Percentiles rank a stretch among this genome's conserved stretches.
Evolutionary conservation across 2,329 filamentous ascomycete species (phyloP).

Genomic region (Xenoacremonium recifei): DNA sequence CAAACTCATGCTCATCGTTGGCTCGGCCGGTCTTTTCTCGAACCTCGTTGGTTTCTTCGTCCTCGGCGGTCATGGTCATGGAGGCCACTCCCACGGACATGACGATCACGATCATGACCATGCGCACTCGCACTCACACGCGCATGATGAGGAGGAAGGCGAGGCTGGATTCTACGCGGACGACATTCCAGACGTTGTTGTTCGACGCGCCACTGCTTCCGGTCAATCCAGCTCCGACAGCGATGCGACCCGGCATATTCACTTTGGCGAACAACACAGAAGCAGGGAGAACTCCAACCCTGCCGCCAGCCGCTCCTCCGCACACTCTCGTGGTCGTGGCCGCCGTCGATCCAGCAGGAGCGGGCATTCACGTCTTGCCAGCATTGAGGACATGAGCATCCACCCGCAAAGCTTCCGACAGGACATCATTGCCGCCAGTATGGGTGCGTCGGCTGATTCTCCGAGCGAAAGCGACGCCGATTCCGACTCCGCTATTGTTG

Average conservation of each 20-base stretch:
- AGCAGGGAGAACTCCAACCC: constrained; percentile 27
- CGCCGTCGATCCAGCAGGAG: constrained; percentile 46
- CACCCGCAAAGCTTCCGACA: constrained; percentile 89
- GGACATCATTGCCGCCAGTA: constrained; percentile 85
- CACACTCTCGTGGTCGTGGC: constrained; percentile 38
- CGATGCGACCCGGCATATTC: constrained; percentile 39
- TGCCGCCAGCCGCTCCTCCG: constrained; percentile 28
- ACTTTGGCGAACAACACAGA: constrained; percentile 33
- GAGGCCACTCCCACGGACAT: constrained; percentile 62
- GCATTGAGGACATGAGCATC: constrained; percentile 73
- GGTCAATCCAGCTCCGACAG: constrained; percentile 27
- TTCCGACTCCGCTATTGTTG: constrained; percentile 41
- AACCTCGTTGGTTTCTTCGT: constrained; percentile 88
- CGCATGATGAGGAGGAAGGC: constrained; percentile 45
- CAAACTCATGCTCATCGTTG: constrained; percentile 84
- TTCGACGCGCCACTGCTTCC: constrained; percentile 45
- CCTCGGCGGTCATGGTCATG: constrained; percentile 85
- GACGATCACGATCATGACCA: constrained; percentile 52
- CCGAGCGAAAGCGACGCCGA: constrained; percentile 54
- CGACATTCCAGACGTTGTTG: constrained; percentile 61
- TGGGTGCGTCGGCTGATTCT: constrained; percentile 49
- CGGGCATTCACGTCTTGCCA: constrained; percentile 59
- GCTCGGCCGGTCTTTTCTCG: constrained; percentile 78
- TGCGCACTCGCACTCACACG: constrained; percentile 36
- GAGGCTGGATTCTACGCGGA: constrained; percentile 51